Percentiles rank a stretch among this genome's conserved stretches.
Evolutionary conservation across 768 basidiomycete species (phyloP).

Genomic region (Sporobolomyces roseus): DNA sequence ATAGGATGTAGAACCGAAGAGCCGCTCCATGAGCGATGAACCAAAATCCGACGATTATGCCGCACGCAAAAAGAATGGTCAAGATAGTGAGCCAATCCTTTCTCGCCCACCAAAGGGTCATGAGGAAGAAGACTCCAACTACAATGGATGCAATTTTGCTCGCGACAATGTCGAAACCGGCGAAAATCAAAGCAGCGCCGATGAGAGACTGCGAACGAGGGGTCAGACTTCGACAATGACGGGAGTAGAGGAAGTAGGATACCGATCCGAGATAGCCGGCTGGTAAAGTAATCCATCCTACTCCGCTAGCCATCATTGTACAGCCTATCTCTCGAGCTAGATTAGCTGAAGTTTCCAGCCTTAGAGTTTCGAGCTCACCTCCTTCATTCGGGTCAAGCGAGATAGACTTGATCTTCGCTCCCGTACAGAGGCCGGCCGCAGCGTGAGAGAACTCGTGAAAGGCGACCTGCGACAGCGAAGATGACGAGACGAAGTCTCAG

Average conservation of each 20-base stretch:
- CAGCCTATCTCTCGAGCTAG: not conserved
- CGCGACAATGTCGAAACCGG: slow-evolving; percentile 68
- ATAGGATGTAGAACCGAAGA: slow-evolving; percentile 65
- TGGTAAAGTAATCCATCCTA: slow-evolving; percentile 47
- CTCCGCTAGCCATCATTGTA: slow-evolving; percentile 81
- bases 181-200: slow-evolving; percentile 78
- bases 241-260: not conserved
- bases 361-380: slow-evolving; percentile 53
- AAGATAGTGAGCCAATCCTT: slow-evolving; percentile 71
- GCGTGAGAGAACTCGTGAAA: slow-evolving; percentile 40
- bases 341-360: too few relatives aligned
- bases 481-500: too few relatives aligned
- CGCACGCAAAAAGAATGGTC: slow-evolving; percentile 72
- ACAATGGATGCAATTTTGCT: slow-evolving; percentile 77
- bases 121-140: slow-evolving; percentile 76
- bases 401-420: slow-evolving; percentile 40
- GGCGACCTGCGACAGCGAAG: not conserved
- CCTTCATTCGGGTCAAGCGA: slow-evolving; percentile 65
- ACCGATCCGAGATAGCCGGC: slow-evolving; percentile 55
- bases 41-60: slow-evolving; percentile 69
- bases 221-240: not conserved
- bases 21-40: slow-evolving; percentile 71
- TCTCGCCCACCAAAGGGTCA: slow-evolving; percentile 67
- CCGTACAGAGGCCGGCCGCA: slow-evolving; percentile 30
- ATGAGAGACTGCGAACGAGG: slow-evolving; percentile 57